Evolutionary conservation across 2,329 filamentous ascomycete genomes (phyloP), one percentile per base, ranked within the genome.

Genomic region (Decorospora gaudefroyi): DNA sequence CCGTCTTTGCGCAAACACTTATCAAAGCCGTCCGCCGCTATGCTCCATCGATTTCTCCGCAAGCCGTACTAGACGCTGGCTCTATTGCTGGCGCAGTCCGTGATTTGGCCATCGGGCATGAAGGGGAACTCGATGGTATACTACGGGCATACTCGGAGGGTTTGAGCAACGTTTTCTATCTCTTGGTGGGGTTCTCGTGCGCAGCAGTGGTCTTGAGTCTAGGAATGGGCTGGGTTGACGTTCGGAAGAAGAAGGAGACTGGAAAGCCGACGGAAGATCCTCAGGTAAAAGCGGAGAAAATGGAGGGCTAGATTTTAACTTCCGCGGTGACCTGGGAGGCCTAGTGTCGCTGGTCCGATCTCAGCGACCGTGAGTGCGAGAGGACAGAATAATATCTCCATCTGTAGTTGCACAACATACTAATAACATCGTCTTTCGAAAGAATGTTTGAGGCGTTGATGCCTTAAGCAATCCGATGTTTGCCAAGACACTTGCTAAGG

Each of bases 161-260:
- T 17, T 21, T 65, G 16, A 49, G 53, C 3, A 58, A 59, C 23
- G 46, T 66, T 0, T 68, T 65, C 37, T 62, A 55, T 26, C 37
- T 67, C 34, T 26, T 63, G 6, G 43, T 46, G 1, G 55, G 48
- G 0, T 32, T 64, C 8, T 43, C 51, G 11, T 34, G 43, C 2
- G 10, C 56, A 27, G 33, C 46, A 6, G 46, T 57, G 3, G 10
- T 53, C 3, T 30, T 43, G 9, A 51, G 59, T 15, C 49, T 50
- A 16, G 58, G 58, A 1, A 60, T 61, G 55, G 62, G 58, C 1
- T 62, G 57, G 61, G 49, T 47, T 1, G 62, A 65, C 44, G 50
- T 65, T 7, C 46, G 58, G 28, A 53, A 51, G 39, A 46, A 55
- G 40, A 27, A 31, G 27, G 19, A 34, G 19, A 46, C 21, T 23